Evolutionary conservation across 1,284 basidiomycete genomes (phyloP).

Genomic region (Dichomitus squalens): DNA sequence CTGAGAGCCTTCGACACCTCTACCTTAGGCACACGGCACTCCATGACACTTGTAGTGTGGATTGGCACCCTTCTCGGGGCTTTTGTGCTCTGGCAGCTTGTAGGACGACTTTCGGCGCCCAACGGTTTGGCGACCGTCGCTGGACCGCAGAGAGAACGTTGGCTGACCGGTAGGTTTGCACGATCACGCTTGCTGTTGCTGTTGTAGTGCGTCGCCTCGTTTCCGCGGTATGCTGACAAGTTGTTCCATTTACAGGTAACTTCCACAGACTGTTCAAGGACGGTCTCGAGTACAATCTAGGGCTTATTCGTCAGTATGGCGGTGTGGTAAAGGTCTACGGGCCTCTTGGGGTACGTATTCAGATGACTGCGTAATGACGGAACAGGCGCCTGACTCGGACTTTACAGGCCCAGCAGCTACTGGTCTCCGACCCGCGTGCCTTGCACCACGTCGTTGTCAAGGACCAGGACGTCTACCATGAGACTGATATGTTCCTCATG

Average conservation of each 20-base stretch:
- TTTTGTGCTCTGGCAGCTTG: not conserved
- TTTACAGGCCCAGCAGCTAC: conserved; percentile 38
- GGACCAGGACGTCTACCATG: conserved; percentile 26
- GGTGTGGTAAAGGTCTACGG: conserved; percentile 38
- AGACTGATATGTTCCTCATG: conserved; percentile 37
- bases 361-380: not conserved
- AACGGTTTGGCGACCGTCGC: not conserved
- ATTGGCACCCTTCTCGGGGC: not conserved
- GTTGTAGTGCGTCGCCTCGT: not conserved
- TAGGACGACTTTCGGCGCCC: not conserved
- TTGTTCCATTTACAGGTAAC: conserved; percentile 15
- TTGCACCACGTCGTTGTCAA: conserved; percentile 27
- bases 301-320: conserved; percentile 32
- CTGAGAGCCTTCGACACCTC: no score
- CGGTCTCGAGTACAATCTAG: conserved; percentile 21
- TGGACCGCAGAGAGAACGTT: conserved; percentile 1
- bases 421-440: conserved; percentile 36
- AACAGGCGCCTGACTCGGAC: not conserved
- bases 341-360: conserved; percentile 35
- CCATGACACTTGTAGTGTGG: not conserved
- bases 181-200: not conserved
- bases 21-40: not conserved
- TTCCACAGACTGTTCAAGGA: conserved; percentile 22
- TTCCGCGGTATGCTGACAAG: not conserved
- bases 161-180: conserved; percentile 7